Base-by-base conservation (phyloP, 257 asterid genomes). In the Jacaranda copaia region DNA sequence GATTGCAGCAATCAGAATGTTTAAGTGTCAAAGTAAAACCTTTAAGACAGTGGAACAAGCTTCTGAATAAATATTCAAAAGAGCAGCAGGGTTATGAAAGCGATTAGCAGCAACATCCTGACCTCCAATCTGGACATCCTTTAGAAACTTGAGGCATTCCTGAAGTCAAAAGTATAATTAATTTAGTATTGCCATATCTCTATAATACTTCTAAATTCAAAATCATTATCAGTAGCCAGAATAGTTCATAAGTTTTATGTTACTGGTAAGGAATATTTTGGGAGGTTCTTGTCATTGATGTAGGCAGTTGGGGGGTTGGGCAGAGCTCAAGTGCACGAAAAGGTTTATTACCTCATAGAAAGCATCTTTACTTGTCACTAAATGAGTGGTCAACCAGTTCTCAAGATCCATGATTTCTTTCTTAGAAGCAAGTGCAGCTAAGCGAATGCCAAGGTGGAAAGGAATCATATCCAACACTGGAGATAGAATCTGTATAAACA, bases 71-170 rank as follows among this genome's bases (percentile, higher is more conserved):
- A 80, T 72, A 83, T 85, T 88, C 88, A 82, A 82, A 58, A 88
- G 88, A 60, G 88, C 70, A 72, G 73, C 83, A 73, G 93, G 72
- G 66, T 88, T 87, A n/a, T 89, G 91, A 80, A 89, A 82, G 68
- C 85, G 83, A 81, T 88, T 84, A 70, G 89, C 72, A 68, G 98
- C 85, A 75, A 79, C 86, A 42, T 89, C 95, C 55, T 87, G 93
- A 68, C 78, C 81, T 75, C 87, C 89, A 73, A 82, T 59, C 80
- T 84, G 95, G 76, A 85, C 87, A 81, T 90, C 98, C 89, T 88
- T 96, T 6, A 96, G 77, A 85, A 93, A 93, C 84, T 78, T 88
- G 74, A 96, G 78, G 85, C 98, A 96, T 84, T 90, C 99, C 99
- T 96, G 89, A 68, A 80, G 75, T 80, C 72, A 81, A 36, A 79